These are phyloP conservation scores for Pistacia vera DNA, from an alignment of 345 rosid genomes.

Conservation along the genomic window DNA sequence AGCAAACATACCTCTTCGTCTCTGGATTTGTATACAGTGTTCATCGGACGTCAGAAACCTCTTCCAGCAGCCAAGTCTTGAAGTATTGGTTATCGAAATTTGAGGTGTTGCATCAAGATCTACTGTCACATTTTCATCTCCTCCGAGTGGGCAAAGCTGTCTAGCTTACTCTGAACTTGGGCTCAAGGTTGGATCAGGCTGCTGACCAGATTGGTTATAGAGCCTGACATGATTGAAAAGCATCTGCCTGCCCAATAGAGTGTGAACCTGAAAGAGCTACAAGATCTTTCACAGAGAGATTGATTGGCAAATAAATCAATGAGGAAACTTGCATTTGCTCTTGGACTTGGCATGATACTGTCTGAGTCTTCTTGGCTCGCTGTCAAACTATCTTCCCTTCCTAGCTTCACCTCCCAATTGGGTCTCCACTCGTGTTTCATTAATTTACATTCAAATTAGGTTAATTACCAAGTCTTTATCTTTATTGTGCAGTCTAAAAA, in stretches of 20 bases:
- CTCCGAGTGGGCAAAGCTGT: constrained; percentile 71
- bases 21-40: constrained; percentile 55
- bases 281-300: constrained; percentile 73
- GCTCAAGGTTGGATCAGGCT: constrained; percentile 69
- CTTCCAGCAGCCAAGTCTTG: constrained; percentile 76
- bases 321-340: constrained; percentile 70
- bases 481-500: no score
- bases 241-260: constrained; percentile 86
- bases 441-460: not conserved
- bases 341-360: constrained; percentile 87
- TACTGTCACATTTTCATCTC: constrained; percentile 70
- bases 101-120: constrained; percentile 74
- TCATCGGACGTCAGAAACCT: constrained; percentile 86
- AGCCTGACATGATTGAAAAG: constrained; percentile 83
- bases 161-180: constrained; percentile 50
- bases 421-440: constrained; percentile 71
- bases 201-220: constrained; percentile 82
- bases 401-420: constrained; percentile 81
- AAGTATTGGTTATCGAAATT: constrained; percentile 78
- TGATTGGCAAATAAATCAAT: constrained; percentile 56
- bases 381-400: constrained; percentile 76
- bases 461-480: no score
- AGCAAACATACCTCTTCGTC: constrained; percentile 56
- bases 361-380: constrained; percentile 75
- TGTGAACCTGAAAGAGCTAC: constrained; percentile 98